Evolutionary conservation across 805 yeast genomes (phyloP).

Genomic region (Candida ponderosae): DNA sequence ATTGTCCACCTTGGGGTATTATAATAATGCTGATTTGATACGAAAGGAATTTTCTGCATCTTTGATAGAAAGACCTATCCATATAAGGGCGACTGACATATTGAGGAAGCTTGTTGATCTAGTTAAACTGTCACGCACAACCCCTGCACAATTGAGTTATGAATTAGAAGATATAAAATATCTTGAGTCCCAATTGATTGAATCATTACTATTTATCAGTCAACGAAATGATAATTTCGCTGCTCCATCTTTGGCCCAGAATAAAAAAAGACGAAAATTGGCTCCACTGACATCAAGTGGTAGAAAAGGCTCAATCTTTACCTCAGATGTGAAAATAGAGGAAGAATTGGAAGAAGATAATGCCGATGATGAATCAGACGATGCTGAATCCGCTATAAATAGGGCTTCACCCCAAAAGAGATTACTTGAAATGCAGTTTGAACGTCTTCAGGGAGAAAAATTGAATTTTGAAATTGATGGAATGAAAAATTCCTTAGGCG

Average conservation of each 20-base stretch:
- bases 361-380: no score
- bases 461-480: slow-evolving; percentile 4
- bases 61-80: slow-evolving; percentile 20
- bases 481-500: slow-evolving; percentile 4
- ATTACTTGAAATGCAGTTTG: slow-evolving; percentile 6
- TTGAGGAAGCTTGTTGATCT: slow-evolving; percentile 14
- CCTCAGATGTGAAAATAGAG: background rate
- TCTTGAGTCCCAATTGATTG: background rate
- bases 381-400: background rate
- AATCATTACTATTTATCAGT: background rate
- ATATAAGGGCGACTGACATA: slow-evolving; percentile 25
- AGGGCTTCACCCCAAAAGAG: slow-evolving; percentile 17
- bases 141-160: background rate
- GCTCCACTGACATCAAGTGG: no score
- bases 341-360: no score
- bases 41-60: slow-evolving; percentile 18
- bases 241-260: no score
- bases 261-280: no score
- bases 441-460: background rate
- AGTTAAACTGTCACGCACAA: slow-evolving; percentile 1
- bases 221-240: background rate
- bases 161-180: background rate
- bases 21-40: slow-evolving; percentile 15
- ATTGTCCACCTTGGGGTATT: slow-evolving; percentile 24
- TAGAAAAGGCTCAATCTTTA: no score